Evolutionary conservation across 306 rosid species (phyloP), one percentile per base, ranked within the genome.

Genomic region (Rosa lucieae): DNA sequence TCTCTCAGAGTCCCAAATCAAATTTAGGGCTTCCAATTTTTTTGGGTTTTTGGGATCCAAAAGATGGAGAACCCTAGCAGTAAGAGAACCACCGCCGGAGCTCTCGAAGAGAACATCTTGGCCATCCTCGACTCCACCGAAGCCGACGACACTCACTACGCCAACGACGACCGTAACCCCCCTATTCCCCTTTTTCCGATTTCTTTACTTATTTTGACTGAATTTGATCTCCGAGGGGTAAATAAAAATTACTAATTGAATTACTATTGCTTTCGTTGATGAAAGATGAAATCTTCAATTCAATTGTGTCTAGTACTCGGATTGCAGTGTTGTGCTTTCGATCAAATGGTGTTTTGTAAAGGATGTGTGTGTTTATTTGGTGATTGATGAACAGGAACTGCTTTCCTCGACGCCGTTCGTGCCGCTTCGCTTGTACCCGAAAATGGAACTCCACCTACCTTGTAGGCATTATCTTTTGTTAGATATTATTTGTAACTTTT

Each of bases 391-490:
- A 53, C 82, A 92, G 97, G 95, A 78, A 29, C 90, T 80, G 87
- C 95, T 81, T 94, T 89, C 79, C 86, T 94, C 51, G 89, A 87
- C 23, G 95, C 92, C 69, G 97, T 94, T 86, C 97, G 90, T 18
- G 87, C 90, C 68, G 86, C 89, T 80, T 87, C 94, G 39, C 75
- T 91, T 82, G 86, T 80, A n/a, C 84, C 85, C 43, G 84, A 90
- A 62, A 65, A 66, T 63, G 87, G 89, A 73, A 82, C 81, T 44
- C 83, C 84, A 15, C 95, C 97, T 29, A 85, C 90, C 63, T 37
- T 63, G 93, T 92, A 85, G 76, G 68, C 66, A 12, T 75, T 76
- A 75, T 43, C 53, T 44, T 76, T 43, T 39, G 52, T 81, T 10
- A 12, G 3, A 59, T 23, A 10, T 26, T 59, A 10, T 5, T 14